Evolutionary conservation across 2,329 filamentous ascomycete genomes (phyloP).

Genomic region (Colletotrichum sp.): DNA sequence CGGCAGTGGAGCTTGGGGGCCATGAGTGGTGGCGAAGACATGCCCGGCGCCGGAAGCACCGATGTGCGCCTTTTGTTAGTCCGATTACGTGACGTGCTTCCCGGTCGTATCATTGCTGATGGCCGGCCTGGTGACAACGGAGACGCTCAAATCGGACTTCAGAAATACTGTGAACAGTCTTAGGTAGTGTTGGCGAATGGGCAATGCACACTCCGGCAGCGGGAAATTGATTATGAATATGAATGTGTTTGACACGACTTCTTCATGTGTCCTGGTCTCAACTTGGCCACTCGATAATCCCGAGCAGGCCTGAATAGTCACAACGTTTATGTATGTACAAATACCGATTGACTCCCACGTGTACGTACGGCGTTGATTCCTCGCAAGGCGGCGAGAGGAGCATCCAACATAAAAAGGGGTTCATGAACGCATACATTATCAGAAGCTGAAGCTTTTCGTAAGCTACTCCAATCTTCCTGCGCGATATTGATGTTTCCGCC

Average conservation of each 20-base stretch:
- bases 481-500: background rate
- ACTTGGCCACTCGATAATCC: background rate
- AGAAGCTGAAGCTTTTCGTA: background rate
- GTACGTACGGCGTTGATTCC: background rate
- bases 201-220: background rate
- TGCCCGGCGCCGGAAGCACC: background rate
- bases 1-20: background rate
- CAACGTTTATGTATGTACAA: fast-evolving
- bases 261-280: background rate
- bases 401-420: background rate
- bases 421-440: background rate
- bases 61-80: background rate
- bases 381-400: too few species aligned
- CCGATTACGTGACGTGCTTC: background rate
- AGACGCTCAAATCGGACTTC: background rate
- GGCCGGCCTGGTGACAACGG: background rate
- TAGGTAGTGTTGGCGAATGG: background rate
- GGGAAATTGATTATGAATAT: fast-evolving
- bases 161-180: fast-evolving
- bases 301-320: background rate
- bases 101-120: background rate
- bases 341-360: fast-evolving
- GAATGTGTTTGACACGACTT: background rate
- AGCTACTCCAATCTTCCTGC: background rate
- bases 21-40: background rate